phyloP scores from a whole-genome alignment of 176 grass and related monocot genomes.

The Phoenix roebelenii region DNA sequence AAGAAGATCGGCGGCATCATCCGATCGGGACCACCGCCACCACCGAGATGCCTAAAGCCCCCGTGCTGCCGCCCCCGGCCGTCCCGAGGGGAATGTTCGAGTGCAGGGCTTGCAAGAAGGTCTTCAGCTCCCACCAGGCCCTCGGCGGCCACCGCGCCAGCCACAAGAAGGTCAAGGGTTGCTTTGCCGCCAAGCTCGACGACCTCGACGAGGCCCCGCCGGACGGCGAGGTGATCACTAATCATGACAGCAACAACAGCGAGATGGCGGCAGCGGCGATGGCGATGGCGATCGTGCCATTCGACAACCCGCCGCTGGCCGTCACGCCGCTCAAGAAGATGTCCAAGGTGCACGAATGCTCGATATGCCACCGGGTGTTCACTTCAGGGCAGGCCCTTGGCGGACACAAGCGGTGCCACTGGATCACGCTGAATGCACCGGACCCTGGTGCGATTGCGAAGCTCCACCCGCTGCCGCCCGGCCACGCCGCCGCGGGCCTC shows the following conservation, averaged over 20 bases:
- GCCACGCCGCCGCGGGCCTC: conserved; percentile 12
- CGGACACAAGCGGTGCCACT: conserved; percentile 89
- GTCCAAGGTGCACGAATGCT: conserved; percentile 77
- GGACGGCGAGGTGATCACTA: background rate
- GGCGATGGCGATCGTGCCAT: conserved; percentile 29
- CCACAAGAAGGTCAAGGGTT: conserved; percentile 89
- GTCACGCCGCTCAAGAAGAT: conserved; percentile 47
- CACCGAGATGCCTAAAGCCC: no score
- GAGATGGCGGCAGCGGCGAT: conserved; percentile 1
- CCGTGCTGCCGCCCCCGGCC: background rate
- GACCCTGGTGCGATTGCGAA: conserved; percentile 17
- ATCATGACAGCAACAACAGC: background rate
- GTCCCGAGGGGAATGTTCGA: conserved; percentile 45
- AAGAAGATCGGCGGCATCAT: conserved; percentile 12
- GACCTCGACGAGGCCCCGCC: conserved; percentile 3
- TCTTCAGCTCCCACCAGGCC: conserved; percentile 87
- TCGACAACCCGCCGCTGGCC: conserved; percentile 6
- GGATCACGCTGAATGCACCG: conserved; percentile 44
- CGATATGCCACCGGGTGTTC: conserved; percentile 82
- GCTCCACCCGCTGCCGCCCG: conserved; percentile 20
- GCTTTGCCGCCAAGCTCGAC: conserved; percentile 39
- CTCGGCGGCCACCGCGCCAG: conserved; percentile 81
- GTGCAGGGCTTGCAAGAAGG: conserved; percentile 90
- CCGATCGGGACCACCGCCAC: conserved; percentile 6
- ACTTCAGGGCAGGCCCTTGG: conserved; percentile 81